phyloP scores from a whole-genome alignment of 225 moss, liverwort and hornwort species.

The Climacium dendroides region DNA sequence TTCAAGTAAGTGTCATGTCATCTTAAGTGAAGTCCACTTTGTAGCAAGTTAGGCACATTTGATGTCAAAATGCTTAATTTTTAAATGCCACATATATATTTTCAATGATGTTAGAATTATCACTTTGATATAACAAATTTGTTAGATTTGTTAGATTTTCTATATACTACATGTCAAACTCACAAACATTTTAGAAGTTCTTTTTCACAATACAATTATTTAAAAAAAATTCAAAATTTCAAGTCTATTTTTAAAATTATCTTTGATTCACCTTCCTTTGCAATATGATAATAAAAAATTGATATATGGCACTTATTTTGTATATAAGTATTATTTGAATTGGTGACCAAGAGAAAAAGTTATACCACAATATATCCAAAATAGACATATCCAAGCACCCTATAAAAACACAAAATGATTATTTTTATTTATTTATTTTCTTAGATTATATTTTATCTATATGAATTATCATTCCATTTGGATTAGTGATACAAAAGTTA shows the following conservation, averaged over 20 bases:
- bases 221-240: background rate
- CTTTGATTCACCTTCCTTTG: no score
- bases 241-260: background rate
- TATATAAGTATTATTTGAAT: background rate
- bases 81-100: no score
- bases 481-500: background rate
- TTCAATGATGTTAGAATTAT: no score
- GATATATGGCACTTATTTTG: background rate
- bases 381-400: no score
- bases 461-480: background rate
- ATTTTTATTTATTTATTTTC: no score
- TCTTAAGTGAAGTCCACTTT: background rate
- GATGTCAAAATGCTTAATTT: no score
- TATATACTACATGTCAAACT: background rate
- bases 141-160: background rate
- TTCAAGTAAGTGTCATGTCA: background rate
- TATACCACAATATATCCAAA: no score
- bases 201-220: background rate
- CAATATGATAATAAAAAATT: background rate
- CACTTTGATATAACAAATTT: no score
- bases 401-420: background rate
- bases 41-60: background rate
- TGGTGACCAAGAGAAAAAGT: rapidly evolving
- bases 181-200: background rate
- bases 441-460: background rate